phyloP scores from a whole-genome alignment of 306 rosid species.

The Cajanus cajan region DNA sequence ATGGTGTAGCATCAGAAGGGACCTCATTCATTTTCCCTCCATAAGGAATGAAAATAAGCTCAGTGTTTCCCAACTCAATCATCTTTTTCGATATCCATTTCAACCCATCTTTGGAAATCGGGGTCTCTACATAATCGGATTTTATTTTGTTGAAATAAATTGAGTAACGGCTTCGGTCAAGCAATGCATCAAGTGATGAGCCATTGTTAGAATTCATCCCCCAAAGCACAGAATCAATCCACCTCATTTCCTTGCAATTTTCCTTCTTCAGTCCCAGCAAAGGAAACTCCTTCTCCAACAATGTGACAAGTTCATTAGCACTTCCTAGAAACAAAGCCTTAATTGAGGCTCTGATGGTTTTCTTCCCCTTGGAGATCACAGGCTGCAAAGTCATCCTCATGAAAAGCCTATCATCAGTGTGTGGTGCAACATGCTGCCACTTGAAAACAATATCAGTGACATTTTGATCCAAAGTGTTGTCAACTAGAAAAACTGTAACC shows the following conservation, averaged over 20 bases:
- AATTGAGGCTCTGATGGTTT: slow-evolving; percentile 43
- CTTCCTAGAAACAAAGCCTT: slow-evolving; percentile 52
- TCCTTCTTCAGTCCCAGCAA: slow-evolving; percentile 48
- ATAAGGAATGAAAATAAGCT: slow-evolving; percentile 69
- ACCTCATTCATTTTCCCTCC: slow-evolving; percentile 73
- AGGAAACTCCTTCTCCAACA: slow-evolving; percentile 57
- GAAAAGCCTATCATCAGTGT: slow-evolving; percentile 46
- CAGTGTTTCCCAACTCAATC: slow-evolving; percentile 53
- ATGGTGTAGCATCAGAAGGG: slow-evolving; percentile 50
- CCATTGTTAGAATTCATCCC: slow-evolving; percentile 41
- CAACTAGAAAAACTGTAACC: slow-evolving; percentile 44
- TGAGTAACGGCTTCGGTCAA: slow-evolving; percentile 44
- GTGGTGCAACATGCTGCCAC: slow-evolving; percentile 61
- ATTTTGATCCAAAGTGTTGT: slow-evolving; percentile 23
- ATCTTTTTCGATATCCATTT: slow-evolving; percentile 16
- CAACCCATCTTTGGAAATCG: slow-evolving; percentile 42
- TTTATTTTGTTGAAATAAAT: slow-evolving; percentile 45
- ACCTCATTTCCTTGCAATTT: slow-evolving; percentile 49
- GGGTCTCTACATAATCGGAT: slow-evolving; percentile 64
- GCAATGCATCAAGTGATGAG: slow-evolving; percentile 32
- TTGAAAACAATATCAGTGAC: slow-evolving; percentile 31
- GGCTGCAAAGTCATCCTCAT: slow-evolving; percentile 59
- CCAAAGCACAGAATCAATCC: slow-evolving; percentile 67
- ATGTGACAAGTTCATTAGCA: slow-evolving; percentile 41
- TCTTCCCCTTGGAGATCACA: slow-evolving; percentile 32